phyloP scores from a whole-genome alignment of 179 eudicot genomes.

The Heliamphora pulchella region DNA sequence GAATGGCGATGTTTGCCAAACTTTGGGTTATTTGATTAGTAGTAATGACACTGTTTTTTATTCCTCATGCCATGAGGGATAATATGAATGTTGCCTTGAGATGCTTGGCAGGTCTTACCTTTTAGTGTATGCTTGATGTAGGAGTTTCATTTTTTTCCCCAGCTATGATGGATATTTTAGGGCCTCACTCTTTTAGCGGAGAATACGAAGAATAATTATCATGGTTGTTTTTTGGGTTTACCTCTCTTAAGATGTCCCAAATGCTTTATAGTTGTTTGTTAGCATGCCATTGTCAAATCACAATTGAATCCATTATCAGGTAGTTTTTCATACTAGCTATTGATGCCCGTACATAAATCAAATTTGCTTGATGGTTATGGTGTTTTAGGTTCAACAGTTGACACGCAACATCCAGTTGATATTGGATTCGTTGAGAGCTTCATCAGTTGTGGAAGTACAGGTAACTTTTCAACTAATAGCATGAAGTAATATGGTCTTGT shows the following conservation, averaged over 20 bases:
- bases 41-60: not conserved
- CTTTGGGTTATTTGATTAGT: not conserved
- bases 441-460: conserved; percentile 46
- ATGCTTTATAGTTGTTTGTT: not conserved
- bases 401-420: conserved; percentile 29
- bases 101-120: not conserved
- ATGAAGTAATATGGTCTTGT: not conserved
- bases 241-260: not conserved
- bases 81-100: not conserved
- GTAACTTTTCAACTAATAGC: conserved; percentile 20
- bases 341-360: conserved; percentile 14
- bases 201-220: not conserved
- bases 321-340: not conserved
- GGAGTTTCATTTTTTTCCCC: not conserved
- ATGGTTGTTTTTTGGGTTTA: not conserved
- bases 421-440: conserved; percentile 32
- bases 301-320: not conserved
- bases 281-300: conserved; percentile 8
- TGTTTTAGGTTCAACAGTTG: conserved; percentile 36
- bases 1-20: not conserved
- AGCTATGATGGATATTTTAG: not conserved
- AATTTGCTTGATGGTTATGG: conserved; percentile 12
- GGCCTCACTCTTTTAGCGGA: not conserved
- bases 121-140: not conserved
- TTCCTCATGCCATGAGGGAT: not conserved